A percentile compares a stretch with the other conserved stretches of the same genome.
These are phyloP conservation scores for Chaetomiaceae sp. DNA, from an alignment of 2,329 filamentous ascomycete species.

Conservation along the genomic window DNA sequence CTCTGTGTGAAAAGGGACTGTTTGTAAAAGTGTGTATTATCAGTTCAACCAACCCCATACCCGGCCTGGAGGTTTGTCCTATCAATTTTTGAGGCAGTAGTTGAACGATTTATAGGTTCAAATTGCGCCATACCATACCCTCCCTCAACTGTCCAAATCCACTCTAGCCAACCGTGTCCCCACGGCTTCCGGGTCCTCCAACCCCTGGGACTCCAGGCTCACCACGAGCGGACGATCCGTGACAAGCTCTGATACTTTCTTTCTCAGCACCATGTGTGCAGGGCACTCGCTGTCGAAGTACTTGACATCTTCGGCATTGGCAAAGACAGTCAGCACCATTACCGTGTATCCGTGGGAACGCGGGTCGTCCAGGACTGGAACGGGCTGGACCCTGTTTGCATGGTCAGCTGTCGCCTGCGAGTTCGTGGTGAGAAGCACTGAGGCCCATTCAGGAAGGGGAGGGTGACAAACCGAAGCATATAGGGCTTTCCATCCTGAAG, in stretches of 20 bases:
- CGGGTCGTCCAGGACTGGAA: conserved; percentile 50
- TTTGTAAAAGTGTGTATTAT: too few species aligned
- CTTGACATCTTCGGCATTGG: conserved; percentile 60
- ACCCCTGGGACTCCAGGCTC: conserved; percentile 38
- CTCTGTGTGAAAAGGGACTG: too few species aligned
- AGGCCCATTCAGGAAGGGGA: not conserved
- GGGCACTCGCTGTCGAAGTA: conserved; percentile 58
- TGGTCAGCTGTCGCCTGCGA: too few species aligned
- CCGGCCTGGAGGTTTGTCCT: too few species aligned
- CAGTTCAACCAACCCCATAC: too few species aligned
- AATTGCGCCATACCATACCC: too few species aligned
- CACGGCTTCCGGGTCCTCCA: not conserved
- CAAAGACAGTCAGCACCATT: conserved; percentile 58
- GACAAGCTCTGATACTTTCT: conserved; percentile 31
- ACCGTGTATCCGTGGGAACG: conserved; percentile 63
- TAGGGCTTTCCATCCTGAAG: conserved; percentile 66
- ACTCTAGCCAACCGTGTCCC: too few species aligned
- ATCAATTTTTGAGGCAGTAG: too few species aligned
- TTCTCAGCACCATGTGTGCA: conserved; percentile 41
- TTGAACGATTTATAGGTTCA: too few species aligned
- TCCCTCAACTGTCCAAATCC: too few species aligned
- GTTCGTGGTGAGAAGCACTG: too few species aligned
- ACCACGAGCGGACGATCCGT: conserved; percentile 36
- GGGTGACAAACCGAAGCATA: conserved; percentile 43
- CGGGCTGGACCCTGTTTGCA: conserved; percentile 39